Evolutionary conservation across 108 stramenopile genomes (phyloP).

Genomic region (Cylindrotheca fusiformis): DNA sequence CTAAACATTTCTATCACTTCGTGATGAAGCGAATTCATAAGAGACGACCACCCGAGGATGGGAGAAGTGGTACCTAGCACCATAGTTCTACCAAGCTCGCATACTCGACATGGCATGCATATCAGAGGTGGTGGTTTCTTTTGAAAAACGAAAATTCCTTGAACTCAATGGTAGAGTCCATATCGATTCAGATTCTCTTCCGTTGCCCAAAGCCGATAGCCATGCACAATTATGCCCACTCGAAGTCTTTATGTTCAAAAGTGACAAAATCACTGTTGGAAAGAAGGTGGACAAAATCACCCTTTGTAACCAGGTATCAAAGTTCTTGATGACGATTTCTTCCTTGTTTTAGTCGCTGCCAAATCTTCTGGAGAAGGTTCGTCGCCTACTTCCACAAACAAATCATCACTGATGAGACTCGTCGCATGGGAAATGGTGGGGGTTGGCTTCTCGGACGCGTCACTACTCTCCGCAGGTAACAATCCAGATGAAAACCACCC

Average conservation of each 20-base stretch:
- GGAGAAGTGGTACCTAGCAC: too few relatives aligned
- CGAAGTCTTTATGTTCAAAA: slow-evolving; percentile 5
- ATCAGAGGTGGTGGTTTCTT: too few relatives aligned
- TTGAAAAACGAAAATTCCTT: too few relatives aligned
- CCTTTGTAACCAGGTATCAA: background rate
- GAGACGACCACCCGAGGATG: too few relatives aligned
- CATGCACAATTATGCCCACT: too few relatives aligned
- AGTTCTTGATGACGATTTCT: background rate
- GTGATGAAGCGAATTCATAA: too few relatives aligned
- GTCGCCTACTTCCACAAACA: slow-evolving; percentile 19
- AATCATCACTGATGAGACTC: slow-evolving; percentile 29
- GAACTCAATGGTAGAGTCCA: too few relatives aligned
- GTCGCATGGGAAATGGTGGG: slow-evolving; percentile 1
- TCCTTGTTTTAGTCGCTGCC: background rate
- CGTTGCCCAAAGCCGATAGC: too few relatives aligned
- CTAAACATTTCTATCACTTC: too few relatives aligned
- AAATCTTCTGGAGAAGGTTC: background rate
- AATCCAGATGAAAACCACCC: slow-evolving; percentile 80
- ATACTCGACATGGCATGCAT: too few relatives aligned
- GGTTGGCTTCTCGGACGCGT: background rate
- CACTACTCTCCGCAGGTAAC: slow-evolving; percentile 13
- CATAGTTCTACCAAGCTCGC: too few relatives aligned
- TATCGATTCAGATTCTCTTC: too few relatives aligned
- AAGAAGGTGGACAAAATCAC: background rate
- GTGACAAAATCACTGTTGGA: background rate